These are phyloP conservation scores for Calendula officinalis DNA, from an alignment of 129 eudicot species.

Conservation along the genomic window DNA sequence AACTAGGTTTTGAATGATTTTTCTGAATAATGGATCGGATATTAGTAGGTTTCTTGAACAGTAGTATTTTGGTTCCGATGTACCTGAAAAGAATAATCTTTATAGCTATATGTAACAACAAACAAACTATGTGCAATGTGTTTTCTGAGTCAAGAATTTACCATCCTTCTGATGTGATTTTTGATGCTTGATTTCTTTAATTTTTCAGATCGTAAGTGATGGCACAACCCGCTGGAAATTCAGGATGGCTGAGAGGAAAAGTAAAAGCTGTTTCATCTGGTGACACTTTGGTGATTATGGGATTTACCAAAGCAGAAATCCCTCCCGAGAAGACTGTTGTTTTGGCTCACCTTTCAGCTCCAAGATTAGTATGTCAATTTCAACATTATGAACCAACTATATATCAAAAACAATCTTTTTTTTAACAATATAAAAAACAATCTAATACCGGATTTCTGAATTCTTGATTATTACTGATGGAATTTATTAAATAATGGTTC, in stretches of 20 bases:
- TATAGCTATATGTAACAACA: neutral
- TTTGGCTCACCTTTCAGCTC: slow-evolving; percentile 72
- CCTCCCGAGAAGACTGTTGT: slow-evolving; percentile 86
- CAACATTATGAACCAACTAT: neutral
- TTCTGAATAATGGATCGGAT: neutral
- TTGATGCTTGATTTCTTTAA: slow-evolving; percentile 11
- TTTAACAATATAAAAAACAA: too few relatives aligned
- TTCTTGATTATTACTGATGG: neutral
- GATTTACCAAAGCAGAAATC: slow-evolving; percentile 59
- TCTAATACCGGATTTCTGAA: neutral
- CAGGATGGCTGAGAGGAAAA: slow-evolving; percentile 75
- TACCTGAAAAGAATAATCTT: neutral
- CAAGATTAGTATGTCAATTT: slow-evolving; percentile 54
- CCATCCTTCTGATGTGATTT: neutral
- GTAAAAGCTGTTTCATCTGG: slow-evolving; percentile 93
- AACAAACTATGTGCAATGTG: neutral
- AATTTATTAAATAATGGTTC: slow-evolving; percentile 21
- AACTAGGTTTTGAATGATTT: slow-evolving; percentile 15
- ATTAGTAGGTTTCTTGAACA: too few relatives aligned
- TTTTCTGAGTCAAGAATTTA: slow-evolving; percentile 9
- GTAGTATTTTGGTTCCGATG: too few relatives aligned
- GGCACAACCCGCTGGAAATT: slow-evolving; percentile 71
- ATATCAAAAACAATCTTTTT: too few relatives aligned
- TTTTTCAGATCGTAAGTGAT: too few relatives aligned
- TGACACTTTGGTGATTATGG: slow-evolving; percentile 83